Evolutionary conservation across 2,329 filamentous ascomycete genomes (phyloP), one percentile per base, ranked within the genome.

Genomic region (Paecilomyces variotii): DNA sequence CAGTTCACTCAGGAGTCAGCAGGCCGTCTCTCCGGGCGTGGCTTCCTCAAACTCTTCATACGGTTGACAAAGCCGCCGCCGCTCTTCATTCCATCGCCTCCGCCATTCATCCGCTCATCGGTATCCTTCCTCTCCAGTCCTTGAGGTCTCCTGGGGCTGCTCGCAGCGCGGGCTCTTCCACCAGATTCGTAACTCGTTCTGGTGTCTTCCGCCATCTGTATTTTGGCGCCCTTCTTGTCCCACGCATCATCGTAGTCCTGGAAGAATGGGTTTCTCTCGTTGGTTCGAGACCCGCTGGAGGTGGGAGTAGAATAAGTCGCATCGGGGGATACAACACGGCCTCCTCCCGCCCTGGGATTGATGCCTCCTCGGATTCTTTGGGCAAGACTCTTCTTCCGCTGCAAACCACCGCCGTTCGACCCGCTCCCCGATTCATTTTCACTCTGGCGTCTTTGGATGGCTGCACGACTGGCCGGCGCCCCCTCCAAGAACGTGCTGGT

Each of bases 401-500:
- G 86, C 50, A 99, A 75, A 4, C 88, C 88, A 7, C 81, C 80
- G 30, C 81, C 80, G 30, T 76, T 75, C 19, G 72, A 61, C 26
- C 70, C 61, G 25, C 81, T 74, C 57, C 77, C 70, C 28, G 70
- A 65, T 59, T 83, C 82, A 53, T 87, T 83, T 61, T 89, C 91
- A 32, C 83, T 87, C 67, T 93, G 84, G 55, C 85, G 85, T 61
- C 88, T 86, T 71, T 90, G 84, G 57, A 96, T 90, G 19, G 88
- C 90, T 6, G 86, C 84, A 65, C 86, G 86, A 28, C 92, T 89
- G 28, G 92, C 94, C 12, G 94, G 93, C 1, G 94, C 89, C 35
- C 94, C 94, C 68, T 99, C 94, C 25, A 99, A 77, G 80, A 97
- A 97, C 1, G 94, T 99, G 34, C 91, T 96, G 1, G 92, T 96